These are phyloP conservation scores for Dalechampia spathulata DNA, from an alignment of 441 rosid genomes.

Conservation along the genomic window DNA sequence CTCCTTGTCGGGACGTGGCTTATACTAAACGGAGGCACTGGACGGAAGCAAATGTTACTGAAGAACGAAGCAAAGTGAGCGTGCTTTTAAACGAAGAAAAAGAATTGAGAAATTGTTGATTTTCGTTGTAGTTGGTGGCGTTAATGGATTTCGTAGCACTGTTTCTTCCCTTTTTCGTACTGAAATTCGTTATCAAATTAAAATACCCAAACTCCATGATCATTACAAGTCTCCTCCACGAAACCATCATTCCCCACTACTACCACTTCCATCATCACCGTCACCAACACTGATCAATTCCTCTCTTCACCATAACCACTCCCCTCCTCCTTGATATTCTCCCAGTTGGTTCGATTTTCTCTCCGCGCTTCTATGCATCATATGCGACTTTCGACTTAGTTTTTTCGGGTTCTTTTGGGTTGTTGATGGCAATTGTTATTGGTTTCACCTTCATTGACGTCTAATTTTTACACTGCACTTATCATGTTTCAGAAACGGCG, in stretches of 20 bases:
- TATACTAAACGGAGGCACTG: background rate
- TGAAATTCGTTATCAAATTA: slow-evolving; percentile 37
- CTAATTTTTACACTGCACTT: too few species aligned
- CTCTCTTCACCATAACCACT: background rate
- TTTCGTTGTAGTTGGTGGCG: too few species aligned
- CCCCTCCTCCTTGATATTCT: background rate
- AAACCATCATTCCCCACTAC: slow-evolving; percentile 23
- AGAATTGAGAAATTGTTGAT: too few species aligned
- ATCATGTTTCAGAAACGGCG: too few species aligned
- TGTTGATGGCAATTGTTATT: too few species aligned
- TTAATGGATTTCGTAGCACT: slow-evolving; percentile 39
- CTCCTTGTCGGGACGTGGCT: background rate
- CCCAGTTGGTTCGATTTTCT: too few species aligned
- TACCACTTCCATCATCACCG: slow-evolving; percentile 21
- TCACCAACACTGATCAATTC: slow-evolving; percentile 20
- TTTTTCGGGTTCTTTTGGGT: too few species aligned
- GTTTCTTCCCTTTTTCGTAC: slow-evolving; percentile 38
- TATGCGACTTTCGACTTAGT: too few species aligned
- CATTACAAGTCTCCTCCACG: slow-evolving; percentile 41
- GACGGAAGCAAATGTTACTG: slow-evolving; percentile 1
- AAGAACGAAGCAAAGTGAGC: slow-evolving; percentile 12
- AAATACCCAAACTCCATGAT: slow-evolving; percentile 35
- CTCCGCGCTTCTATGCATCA: too few species aligned
- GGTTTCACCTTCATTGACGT: too few species aligned
- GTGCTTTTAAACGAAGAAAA: background rate